Conservation (phyloP, 2,329 filamentous ascomycete species). For the Dichotomopilus funicola region DNA sequence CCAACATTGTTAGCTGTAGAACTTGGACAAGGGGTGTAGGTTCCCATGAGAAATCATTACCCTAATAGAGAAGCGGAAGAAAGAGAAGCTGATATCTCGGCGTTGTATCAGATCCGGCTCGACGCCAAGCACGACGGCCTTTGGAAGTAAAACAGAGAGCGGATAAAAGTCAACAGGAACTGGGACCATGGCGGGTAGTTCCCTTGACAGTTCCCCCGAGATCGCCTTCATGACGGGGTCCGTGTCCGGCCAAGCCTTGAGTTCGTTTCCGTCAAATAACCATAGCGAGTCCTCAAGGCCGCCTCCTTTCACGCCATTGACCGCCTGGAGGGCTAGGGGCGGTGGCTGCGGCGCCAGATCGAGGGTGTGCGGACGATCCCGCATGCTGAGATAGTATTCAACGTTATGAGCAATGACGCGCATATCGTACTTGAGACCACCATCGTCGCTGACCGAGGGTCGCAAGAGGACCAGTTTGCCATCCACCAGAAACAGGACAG, state of each 20-base stretch:
- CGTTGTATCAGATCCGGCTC: constrained; percentile 92
- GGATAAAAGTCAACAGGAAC: constrained; percentile 94
- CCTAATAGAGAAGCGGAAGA: constrained; percentile 79
- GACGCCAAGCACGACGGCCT: constrained; percentile 83
- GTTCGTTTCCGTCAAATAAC: constrained; percentile 83
- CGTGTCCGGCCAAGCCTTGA: constrained; percentile 85
- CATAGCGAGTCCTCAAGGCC: constrained; percentile 81
- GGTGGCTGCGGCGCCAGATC: constrained; percentile 22
- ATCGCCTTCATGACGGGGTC: constrained; percentile 72
- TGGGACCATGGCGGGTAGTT: constrained; percentile 67
- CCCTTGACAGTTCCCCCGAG: constrained; percentile 57
- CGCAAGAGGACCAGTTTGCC: constrained; percentile 91
- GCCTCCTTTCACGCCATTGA: constrained; percentile 28
- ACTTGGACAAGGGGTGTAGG: neutral
- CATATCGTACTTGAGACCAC: constrained; percentile 96
- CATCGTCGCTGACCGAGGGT: constrained; percentile 74
- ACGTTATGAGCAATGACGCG: constrained; percentile 92
- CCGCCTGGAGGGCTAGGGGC: constrained; percentile 15
- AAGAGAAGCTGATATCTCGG: constrained; percentile 84
- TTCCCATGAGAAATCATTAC: constrained; percentile 42
- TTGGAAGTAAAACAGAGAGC: constrained; percentile 76
- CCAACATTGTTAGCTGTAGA: constrained; percentile 5
- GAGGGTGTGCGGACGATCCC: constrained; percentile 61
- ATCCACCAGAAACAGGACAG: constrained; percentile 92
- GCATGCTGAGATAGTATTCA: constrained; percentile 89